Percentiles rank a stretch among this genome's conserved stretches.
These are phyloP conservation scores for Tephrocybe rancida DNA, from an alignment of 768 basidiomycete genomes.

Conservation along the genomic window DNA sequence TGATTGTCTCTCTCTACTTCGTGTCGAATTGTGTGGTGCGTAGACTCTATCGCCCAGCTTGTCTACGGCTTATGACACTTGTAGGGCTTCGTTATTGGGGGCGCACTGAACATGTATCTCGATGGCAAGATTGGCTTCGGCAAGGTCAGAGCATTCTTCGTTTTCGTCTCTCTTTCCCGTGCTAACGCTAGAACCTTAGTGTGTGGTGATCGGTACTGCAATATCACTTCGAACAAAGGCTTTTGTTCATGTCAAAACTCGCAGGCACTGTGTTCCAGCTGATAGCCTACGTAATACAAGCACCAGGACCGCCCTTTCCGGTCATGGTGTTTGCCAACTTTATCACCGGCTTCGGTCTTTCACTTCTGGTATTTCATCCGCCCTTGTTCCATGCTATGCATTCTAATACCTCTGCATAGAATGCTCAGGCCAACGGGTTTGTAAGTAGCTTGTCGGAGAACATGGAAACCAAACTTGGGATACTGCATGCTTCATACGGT, in stretches of 20 bases:
- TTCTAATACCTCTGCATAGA: slow-evolving; percentile 27
- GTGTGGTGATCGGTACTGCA: slow-evolving; percentile 22
- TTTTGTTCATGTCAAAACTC: not conserved
- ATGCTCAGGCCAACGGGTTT: slow-evolving; percentile 56
- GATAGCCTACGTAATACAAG: slow-evolving; percentile 44
- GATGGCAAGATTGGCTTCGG: slow-evolving; percentile 49
- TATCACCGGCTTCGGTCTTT: slow-evolving; percentile 52
- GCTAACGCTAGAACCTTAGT: slow-evolving; percentile 5
- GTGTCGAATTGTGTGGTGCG: slow-evolving; percentile 31
- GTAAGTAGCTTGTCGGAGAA: slow-evolving; percentile 49
- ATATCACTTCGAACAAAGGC: not conserved
- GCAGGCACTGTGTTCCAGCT: slow-evolving; percentile 46
- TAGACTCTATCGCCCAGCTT: not conserved
- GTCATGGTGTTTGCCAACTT: slow-evolving; percentile 45
- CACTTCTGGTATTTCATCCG: slow-evolving; percentile 38
- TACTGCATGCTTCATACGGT: slow-evolving; percentile 56
- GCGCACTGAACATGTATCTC: slow-evolving; percentile 47
- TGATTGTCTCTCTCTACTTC: slow-evolving; percentile 56
- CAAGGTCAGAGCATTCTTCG: slow-evolving; percentile 30
- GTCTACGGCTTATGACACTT: not conserved
- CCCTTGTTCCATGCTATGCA: not conserved
- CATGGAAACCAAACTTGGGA: slow-evolving; percentile 49
- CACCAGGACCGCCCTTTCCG: slow-evolving; percentile 54
- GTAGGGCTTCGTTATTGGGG: slow-evolving; percentile 52
- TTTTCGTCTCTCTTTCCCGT: not conserved